Conservation (phyloP, 129 eudicot species). For the carrot (Daucus carota) region DH1_v3.0 NC_030383.2:9727501-9728000, state of each 20-base stretch:
- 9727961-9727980: constrained; percentile 88
- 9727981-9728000: constrained; percentile 58
- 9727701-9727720: constrained; percentile 45
- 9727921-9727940: constrained; percentile 64
- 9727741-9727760: constrained; percentile 92
- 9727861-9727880: constrained; percentile 69
- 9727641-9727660: constrained; percentile 85
- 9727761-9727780: constrained; percentile 87
- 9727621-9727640: constrained; percentile 79
- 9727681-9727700: constrained; percentile 58
- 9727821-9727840: constrained; percentile 87
- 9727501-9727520: constrained; percentile 55
- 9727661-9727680: constrained; percentile 83
- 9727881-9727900: constrained; percentile 71
- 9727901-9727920: constrained; percentile 72
- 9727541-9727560: constrained; percentile 90
- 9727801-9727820: constrained; percentile 60
- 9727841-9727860: constrained; percentile 95
- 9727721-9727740: constrained; percentile 71
- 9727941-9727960: constrained; percentile 70
- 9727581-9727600: constrained; percentile 75
- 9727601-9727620: constrained; percentile 76
- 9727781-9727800: constrained; percentile 54
- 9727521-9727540: constrained; percentile 93
- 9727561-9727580: constrained; percentile 77